Conservation (phyloP, 495 filamentous ascomycete genomes). For the Lepidopterella palustris region DNA sequence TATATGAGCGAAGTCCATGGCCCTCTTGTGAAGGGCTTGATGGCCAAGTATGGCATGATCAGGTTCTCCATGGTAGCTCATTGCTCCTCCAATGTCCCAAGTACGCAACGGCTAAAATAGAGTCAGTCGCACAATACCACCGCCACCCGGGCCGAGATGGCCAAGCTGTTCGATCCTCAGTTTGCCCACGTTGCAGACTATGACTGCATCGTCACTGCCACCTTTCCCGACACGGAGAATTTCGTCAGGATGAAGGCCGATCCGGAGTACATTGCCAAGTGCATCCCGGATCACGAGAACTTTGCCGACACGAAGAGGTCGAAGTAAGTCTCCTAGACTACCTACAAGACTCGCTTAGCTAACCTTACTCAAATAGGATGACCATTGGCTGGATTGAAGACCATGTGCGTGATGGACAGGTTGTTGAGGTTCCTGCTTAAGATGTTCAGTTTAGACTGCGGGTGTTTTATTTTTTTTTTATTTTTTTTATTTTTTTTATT, state of each 20-base stretch:
- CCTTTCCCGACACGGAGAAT: conserved; percentile 22
- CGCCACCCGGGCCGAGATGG: conserved; percentile 18
- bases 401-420: conserved; percentile 13
- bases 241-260: conserved; percentile 29
- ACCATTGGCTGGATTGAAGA: conserved; percentile 25
- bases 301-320: conserved; percentile 29
- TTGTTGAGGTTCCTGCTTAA: conserved; percentile 2
- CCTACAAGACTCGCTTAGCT: background rate
- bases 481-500: no score
- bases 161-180: conserved; percentile 24
- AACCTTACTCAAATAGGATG: conserved; percentile 14
- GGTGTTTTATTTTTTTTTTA: no score
- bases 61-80: conserved; percentile 24
- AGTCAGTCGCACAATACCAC: conserved; percentile 27
- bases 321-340: conserved; percentile 8
- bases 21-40: conserved; percentile 24
- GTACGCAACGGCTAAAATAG: background rate
- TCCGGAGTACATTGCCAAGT: conserved; percentile 24
- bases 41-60: conserved; percentile 29
- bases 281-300: conserved; percentile 29
- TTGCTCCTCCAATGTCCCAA: background rate
- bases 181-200: conserved; percentile 26
- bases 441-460: background rate
- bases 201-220: conserved; percentile 25
- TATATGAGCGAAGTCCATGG: conserved; percentile 36